Evolutionary conservation across 1,284 basidiomycete species (phyloP).

Genomic region (Salmacisia buchloeana): DNA sequence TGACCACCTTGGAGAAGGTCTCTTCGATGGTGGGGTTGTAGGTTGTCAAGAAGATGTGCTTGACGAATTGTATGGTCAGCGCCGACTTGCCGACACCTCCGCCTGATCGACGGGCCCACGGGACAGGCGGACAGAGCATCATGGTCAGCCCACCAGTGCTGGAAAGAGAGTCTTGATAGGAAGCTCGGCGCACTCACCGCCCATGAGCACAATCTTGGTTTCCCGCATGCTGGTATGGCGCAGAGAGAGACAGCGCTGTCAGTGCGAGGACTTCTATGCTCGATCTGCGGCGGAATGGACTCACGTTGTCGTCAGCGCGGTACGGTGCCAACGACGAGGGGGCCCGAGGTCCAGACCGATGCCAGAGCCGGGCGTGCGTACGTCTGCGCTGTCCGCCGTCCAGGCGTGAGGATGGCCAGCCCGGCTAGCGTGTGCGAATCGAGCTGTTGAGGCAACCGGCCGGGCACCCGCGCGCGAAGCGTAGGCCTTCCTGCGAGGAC

Average conservation of each 20-base stretch:
- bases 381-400: too few species aligned
- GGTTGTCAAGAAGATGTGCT: constrained; percentile 39
- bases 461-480: too few species aligned
- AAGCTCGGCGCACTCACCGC: constrained; percentile 24
- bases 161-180: too few species aligned
- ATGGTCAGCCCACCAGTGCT: background rate
- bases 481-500: too few species aligned
- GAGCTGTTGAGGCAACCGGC: too few species aligned
- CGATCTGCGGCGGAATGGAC: background rate
- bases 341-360: too few species aligned
- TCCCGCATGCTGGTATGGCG: constrained; percentile 29
- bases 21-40: constrained; percentile 48
- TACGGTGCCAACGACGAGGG: too few species aligned
- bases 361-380: too few species aligned
- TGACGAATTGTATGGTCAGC: constrained; percentile 40
- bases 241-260: background rate
- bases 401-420: too few species aligned
- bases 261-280: background rate
- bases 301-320: too few species aligned
- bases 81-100: constrained; percentile 46
- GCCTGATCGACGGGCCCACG: constrained; percentile 11
- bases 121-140: background rate
- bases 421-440: too few species aligned
- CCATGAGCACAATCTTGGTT: constrained; percentile 39
- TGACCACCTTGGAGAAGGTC: constrained; percentile 38